Conservation (phyloP, 129 eudicot species). For the Smallanthus sonchifolius region DNA sequence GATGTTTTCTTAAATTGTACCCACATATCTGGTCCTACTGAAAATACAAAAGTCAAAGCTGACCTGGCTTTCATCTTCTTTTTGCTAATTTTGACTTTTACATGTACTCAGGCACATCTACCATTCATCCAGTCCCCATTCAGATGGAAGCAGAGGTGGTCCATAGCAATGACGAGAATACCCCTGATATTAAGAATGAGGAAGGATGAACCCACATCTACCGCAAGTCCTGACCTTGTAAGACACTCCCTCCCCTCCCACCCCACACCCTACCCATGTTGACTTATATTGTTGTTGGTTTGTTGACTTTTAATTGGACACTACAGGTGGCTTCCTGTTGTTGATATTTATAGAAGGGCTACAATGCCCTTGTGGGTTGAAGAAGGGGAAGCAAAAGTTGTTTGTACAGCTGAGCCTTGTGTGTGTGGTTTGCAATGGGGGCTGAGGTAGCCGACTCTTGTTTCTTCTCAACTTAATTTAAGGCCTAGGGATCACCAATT, state of each 20-base stretch:
- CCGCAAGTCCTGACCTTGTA: constrained; percentile 22
- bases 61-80: not conserved
- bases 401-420: constrained; percentile 31
- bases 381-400: constrained; percentile 20
- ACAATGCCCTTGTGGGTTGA: constrained; percentile 14
- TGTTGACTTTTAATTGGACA: constrained; percentile 1
- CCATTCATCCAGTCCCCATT: constrained; percentile 10
- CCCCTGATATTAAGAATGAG: constrained; percentile 20
- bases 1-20: not conserved
- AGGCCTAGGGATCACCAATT: constrained; percentile 14
- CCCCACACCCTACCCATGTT: too few relatives aligned
- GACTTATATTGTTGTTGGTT: constrained; percentile 1
- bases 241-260: not conserved
- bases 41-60: not conserved
- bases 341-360: constrained; percentile 18
- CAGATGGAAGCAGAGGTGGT: constrained; percentile 36
- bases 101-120: constrained; percentile 27
- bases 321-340: constrained; percentile 29
- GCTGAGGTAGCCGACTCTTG: constrained; percentile 4
- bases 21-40: not conserved
- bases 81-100: not conserved
- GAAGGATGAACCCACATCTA: constrained; percentile 22
- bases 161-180: constrained; percentile 16
- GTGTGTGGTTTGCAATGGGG: constrained; percentile 7
- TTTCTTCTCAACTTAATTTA: constrained; percentile 13